Conservation (phyloP, 2,329 filamentous ascomycete species). For the Sclerotinia trifoliorum region DNA sequence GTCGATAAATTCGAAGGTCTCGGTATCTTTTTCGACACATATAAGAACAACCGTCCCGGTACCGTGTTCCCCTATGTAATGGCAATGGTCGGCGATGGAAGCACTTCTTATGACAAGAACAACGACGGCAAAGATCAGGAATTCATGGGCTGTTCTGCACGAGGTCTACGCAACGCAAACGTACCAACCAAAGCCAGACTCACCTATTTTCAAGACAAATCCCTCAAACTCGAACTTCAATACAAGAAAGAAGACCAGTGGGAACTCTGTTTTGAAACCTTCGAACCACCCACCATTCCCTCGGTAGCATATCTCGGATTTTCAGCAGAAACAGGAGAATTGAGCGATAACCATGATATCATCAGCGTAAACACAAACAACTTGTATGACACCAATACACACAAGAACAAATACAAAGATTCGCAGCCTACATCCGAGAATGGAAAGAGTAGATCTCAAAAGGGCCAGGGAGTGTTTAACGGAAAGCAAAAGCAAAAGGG, state of each 20-base stretch:
- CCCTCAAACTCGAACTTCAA: conserved; percentile 83
- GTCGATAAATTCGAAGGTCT: conserved; percentile 89
- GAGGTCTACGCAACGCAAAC: conserved; percentile 78
- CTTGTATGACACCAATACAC: conserved; percentile 66
- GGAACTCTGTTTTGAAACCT: conserved; percentile 82
- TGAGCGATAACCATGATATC: conserved; percentile 97
- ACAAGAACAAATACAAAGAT: conserved; percentile 21
- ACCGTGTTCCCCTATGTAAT: conserved; percentile 97
- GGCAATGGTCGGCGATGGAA: conserved; percentile 94
- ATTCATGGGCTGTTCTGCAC: conserved; percentile 89
- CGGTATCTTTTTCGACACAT: conserved; percentile 91
- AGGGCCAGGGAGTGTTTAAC: conserved; percentile 28
- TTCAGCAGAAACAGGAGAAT: conserved; percentile 88
- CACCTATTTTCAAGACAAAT: conserved; percentile 97
- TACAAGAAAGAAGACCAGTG: conserved; percentile 90
- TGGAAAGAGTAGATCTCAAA: conserved; percentile 3
- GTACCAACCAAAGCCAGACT: conserved; percentile 82
- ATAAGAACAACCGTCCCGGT: conserved; percentile 98
- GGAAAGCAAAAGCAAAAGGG: conserved; percentile 41
- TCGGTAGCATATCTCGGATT: conserved; percentile 72
- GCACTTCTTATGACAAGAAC: conserved; percentile 85
- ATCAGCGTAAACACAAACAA: conserved; percentile 83
- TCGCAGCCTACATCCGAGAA: not conserved
- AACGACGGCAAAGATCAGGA: conserved; percentile 94
- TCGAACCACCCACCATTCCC: conserved; percentile 72